These are phyloP conservation scores for Pseudonectria buxi DNA, from an alignment of 2,329 filamentous ascomycete species.

Conservation along the genomic window DNA sequence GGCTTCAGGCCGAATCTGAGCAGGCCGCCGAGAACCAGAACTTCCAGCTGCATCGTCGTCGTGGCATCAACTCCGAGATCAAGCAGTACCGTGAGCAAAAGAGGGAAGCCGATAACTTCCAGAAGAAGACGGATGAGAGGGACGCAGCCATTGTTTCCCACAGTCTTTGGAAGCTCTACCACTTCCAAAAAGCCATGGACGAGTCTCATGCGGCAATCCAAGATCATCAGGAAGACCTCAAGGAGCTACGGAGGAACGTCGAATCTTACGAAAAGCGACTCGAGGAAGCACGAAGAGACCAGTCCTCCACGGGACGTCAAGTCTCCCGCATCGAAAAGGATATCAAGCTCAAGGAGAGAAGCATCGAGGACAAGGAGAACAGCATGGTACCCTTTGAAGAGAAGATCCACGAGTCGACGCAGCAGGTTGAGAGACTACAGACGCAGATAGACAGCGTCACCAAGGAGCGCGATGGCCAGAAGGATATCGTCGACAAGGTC, in stretches of 20 bases:
- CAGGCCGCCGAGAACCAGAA: conserved; percentile 83
- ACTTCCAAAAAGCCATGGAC: conserved; percentile 89
- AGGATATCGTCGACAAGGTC: conserved; percentile 60
- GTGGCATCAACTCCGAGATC: conserved; percentile 95
- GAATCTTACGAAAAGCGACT: conserved; percentile 76
- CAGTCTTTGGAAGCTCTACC: conserved; percentile 93
- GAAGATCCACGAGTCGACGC: conserved; percentile 74
- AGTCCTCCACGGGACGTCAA: conserved; percentile 67
- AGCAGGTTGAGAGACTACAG: conserved; percentile 62
- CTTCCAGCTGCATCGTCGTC: conserved; percentile 79
- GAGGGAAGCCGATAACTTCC: conserved; percentile 87
- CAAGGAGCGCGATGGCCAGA: conserved; percentile 70
- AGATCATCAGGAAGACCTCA: conserved; percentile 88
- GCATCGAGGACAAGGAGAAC: conserved; percentile 80
- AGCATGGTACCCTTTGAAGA: conserved; percentile 83
- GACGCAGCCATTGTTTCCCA: conserved; percentile 90
- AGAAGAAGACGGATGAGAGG: conserved; percentile 81
- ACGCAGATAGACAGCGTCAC: conserved; percentile 62
- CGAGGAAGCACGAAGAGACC: conserved; percentile 76
- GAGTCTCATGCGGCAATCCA: conserved; percentile 86
- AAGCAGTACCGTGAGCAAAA: conserved; percentile 98
- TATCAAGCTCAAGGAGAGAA: conserved; percentile 80
- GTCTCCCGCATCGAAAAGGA: conserved; percentile 75
- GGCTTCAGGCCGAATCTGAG: conserved; percentile 77
- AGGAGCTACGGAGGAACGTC: conserved; percentile 83